phyloP scores from a whole-genome alignment of 768 basidiomycete genomes.

The Amanita inopinata region DNA sequence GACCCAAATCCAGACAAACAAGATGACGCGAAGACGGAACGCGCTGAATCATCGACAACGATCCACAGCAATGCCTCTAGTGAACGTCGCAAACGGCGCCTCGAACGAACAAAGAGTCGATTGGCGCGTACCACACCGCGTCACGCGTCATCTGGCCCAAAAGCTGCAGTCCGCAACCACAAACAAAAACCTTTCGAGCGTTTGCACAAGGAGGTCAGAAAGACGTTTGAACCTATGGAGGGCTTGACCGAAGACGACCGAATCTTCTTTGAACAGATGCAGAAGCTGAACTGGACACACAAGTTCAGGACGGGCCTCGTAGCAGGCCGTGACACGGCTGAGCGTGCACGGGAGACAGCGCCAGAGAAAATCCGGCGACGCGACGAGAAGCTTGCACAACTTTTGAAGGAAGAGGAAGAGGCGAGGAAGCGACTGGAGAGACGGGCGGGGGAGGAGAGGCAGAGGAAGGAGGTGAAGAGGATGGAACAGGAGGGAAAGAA shows the following conservation, averaged over 20 bases:
- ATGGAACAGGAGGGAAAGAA: conserved; percentile 1
- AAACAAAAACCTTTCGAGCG: conserved; percentile 5
- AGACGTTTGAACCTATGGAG: not conserved
- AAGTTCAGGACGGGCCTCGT: conserved; percentile 2
- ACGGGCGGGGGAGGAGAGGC: not conserved
- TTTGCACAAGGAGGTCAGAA: not conserved
- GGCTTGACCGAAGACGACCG: conserved; percentile 4
- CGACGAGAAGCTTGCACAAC: conserved; percentile 5
- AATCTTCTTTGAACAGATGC: conserved; percentile 3
- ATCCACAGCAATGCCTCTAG: not conserved
- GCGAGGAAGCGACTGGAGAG: conserved; percentile 3
- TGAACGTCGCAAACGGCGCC: conserved; percentile 3
- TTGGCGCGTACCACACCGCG: not conserved
- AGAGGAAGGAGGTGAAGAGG: conserved; percentile 1
- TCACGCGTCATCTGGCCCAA: not conserved
- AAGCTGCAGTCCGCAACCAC: not conserved
- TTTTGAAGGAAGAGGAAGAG: not conserved
- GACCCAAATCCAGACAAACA: not conserved
- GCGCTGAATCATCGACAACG: not conserved
- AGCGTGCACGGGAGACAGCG: not conserved
- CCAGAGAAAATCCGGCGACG: not conserved
- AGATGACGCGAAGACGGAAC: not conserved
- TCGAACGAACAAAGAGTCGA: conserved; percentile 6
- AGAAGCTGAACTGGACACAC: conserved; percentile 1
- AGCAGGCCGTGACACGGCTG: conserved; percentile 4